Evolutionary conservation across 371 early-diverging fungal species (phyloP), one percentile per base, ranked within the genome.

Genomic region (Mucor mucedo): DNA sequence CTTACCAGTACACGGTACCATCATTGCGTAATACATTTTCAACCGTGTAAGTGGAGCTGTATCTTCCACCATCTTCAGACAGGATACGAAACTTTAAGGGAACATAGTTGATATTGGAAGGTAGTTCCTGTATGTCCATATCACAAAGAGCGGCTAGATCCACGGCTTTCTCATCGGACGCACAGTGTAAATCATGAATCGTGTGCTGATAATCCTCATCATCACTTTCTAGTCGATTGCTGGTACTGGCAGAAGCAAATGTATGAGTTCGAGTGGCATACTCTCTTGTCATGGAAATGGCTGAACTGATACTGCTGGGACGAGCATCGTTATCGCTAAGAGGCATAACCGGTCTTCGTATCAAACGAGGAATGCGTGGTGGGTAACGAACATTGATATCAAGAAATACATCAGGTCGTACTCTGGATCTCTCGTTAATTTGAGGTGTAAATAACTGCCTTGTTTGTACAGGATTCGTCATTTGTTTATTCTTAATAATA

Each of bases 1-100:
- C 14, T 47, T 62, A 68, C 68, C 68, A 68, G 30, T 68, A 68
- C 6, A 68, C 62, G 39, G 55, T 52, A 5, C 58, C 58, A 21
- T 68, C 68, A 55, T 68, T 68, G 30, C 27, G 45, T 32, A 62
- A 39, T 8, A 58, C 29, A 29, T 68, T 68, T 27, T 52, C 49
- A 33, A 66, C 33, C 16, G 21, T 52, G 33, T 66, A 66, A 8
- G 55, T 56, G n/a, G 56, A 29, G 38, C 66, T 61, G 30, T 58
- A 62, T 55, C 52, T 50, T 27, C 68, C 68, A 14, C 68, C 62
- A 54, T 68, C 68, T 2, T 56, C 58, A 6, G 30, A 54, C 2
- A 62, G 33, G 4, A 62, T 32, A 13, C 45, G 58, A 62, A 68
- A 68, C 5, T 41, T 13, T 16, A 68, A 42, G 27, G 58, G 40